phyloP scores from a whole-genome alignment of 1,284 basidiomycete genomes.

The Ceratobasidium sp. region DNA sequence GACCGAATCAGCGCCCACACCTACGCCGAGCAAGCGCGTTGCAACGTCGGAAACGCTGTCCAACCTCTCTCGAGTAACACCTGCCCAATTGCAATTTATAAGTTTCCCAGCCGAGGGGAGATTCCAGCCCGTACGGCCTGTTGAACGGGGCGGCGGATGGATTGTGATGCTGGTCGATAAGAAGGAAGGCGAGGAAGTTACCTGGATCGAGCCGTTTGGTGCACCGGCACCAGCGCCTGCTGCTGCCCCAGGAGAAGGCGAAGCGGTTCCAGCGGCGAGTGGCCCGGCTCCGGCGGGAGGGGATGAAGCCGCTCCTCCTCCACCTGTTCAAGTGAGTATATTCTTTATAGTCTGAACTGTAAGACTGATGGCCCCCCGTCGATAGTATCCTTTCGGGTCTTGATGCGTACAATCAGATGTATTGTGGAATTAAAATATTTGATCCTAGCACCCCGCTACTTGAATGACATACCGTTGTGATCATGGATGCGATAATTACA shows the following conservation, averaged over 20 bases:
- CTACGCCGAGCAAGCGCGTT: constrained; percentile 68
- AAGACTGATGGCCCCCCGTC: background rate
- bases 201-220: constrained; percentile 58
- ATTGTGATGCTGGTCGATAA: constrained; percentile 61
- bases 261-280: background rate
- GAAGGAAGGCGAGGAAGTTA: constrained; percentile 54
- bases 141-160: constrained; percentile 66
- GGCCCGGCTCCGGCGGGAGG: background rate
- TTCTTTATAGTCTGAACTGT: background rate
- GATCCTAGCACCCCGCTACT: background rate
- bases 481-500: background rate
- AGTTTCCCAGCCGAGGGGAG: constrained; percentile 82
- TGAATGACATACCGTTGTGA: background rate
- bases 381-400: constrained; percentile 38
- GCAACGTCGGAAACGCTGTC: constrained; percentile 79
- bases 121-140: constrained; percentile 91
- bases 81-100: constrained; percentile 88
- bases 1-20: constrained; percentile 57
- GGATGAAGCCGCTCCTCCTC: constrained; percentile 33
- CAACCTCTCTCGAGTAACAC: constrained; percentile 95
- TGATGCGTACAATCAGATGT: background rate
- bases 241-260: constrained; percentile 44
- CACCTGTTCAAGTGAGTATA: constrained; percentile 34
- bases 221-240: constrained; percentile 52
- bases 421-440: constrained; percentile 21